A percentile compares a stretch with the other conserved stretches of the same genome.
Evolutionary conservation across 1,284 basidiomycete species (phyloP).

Genomic region (Mycosarcoma mackinlayi): DNA sequence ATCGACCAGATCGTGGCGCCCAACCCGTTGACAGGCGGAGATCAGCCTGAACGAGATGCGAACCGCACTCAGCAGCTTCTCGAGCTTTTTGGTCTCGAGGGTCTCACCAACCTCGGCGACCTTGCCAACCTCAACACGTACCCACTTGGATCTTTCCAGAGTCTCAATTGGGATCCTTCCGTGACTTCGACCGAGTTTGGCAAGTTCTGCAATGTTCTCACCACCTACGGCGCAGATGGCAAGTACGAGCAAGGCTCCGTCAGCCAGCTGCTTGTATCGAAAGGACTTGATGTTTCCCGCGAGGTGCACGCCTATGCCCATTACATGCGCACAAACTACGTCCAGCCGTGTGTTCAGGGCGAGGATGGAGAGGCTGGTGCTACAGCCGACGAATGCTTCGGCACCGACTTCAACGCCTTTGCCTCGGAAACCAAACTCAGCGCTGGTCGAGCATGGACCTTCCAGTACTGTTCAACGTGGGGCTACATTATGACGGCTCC

Average conservation of each 20-base stretch:
- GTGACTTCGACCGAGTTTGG: slow-evolving; percentile 48
- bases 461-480: slow-evolving; percentile 85
- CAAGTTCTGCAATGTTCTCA: slow-evolving; percentile 42
- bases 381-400: slow-evolving; percentile 75
- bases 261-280: slow-evolving; percentile 11
- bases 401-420: slow-evolving; percentile 77
- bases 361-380: slow-evolving; percentile 25
- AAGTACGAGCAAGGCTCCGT: slow-evolving; percentile 8
- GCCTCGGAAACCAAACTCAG: slow-evolving; percentile 74
- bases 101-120: slow-evolving; percentile 50
- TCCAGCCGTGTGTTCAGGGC: slow-evolving; percentile 43
- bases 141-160: slow-evolving; percentile 61
- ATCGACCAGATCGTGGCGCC: slow-evolving; percentile 61
- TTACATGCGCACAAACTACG: slow-evolving; percentile 42
- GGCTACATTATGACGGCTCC: slow-evolving; percentile 78
- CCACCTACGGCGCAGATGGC: slow-evolving; percentile 35
- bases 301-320: slow-evolving; percentile 47
- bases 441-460: slow-evolving; percentile 86
- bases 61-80: slow-evolving; percentile 37
- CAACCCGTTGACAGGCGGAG: slow-evolving; percentile 48
- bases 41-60: slow-evolving; percentile 47
- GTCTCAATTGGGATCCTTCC: slow-evolving; percentile 59
- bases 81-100: slow-evolving; percentile 50
- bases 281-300: slow-evolving; percentile 22
- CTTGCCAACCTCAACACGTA: slow-evolving; percentile 57